These are phyloP conservation scores for Pistacia vera DNA, from an alignment of 345 rosid genomes.

Conservation along the genomic window DNA sequence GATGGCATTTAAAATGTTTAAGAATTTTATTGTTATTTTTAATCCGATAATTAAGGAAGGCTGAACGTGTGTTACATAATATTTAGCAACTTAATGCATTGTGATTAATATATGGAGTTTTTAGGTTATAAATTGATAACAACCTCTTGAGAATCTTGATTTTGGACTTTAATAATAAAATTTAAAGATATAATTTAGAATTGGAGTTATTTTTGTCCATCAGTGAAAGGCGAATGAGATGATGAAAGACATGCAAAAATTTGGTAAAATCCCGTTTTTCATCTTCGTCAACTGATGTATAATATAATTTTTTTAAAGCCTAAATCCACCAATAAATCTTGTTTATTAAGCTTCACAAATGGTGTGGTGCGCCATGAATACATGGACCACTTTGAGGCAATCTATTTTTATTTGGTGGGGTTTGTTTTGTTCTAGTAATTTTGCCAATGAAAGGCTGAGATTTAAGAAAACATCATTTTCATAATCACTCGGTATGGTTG, in stretches of 20 bases:
- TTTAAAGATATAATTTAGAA: background rate
- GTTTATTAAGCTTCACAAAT: background rate
- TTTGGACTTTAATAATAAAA: background rate
- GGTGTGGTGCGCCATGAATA: background rate
- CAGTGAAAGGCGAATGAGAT: background rate
- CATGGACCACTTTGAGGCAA: background rate
- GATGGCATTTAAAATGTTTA: too few species aligned
- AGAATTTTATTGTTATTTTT: too few species aligned
- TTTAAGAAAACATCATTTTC: constrained; percentile 1
- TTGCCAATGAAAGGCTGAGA: background rate
- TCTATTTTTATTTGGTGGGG: background rate
- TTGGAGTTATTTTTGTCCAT: background rate
- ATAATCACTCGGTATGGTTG: background rate
- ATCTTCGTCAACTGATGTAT: too few species aligned
- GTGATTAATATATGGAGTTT: too few species aligned
- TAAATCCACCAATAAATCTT: background rate
- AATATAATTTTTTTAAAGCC: too few species aligned
- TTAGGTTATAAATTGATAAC: background rate
- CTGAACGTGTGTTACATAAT: background rate
- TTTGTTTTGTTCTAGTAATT: background rate
- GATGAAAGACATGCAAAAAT: constrained; percentile 7
- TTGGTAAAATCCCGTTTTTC: constrained; percentile 3
- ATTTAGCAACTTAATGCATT: background rate
- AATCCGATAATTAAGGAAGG: background rate
- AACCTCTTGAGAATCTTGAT: background rate